These are phyloP conservation scores for Paramyrothecium roridum DNA, from an alignment of 2,329 filamentous ascomycete species.

Conservation along the genomic window DNA sequence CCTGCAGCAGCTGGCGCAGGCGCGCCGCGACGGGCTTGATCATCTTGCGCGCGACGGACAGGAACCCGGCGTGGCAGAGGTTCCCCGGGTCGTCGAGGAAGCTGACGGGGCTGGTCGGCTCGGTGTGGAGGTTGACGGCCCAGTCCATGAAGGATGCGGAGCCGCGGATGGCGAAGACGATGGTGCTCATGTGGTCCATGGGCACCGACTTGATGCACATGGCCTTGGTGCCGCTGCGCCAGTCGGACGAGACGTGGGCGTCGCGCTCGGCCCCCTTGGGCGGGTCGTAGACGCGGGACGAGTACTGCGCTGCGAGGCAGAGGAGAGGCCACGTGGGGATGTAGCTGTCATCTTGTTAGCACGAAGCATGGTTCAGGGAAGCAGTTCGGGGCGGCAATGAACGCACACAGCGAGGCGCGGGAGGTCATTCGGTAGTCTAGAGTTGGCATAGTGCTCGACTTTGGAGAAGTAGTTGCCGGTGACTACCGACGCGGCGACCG, in stretches of 20 bases:
- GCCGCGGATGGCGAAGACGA: slow-evolving; percentile 82
- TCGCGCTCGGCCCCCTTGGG: slow-evolving; percentile 62
- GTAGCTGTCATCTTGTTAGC: slow-evolving; percentile 44
- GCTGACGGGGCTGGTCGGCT: slow-evolving; percentile 59
- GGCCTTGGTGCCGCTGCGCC: slow-evolving; percentile 73
- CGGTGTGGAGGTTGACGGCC: slow-evolving; percentile 75
- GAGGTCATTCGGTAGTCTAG: slow-evolving; percentile 65
- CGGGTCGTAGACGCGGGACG: slow-evolving; percentile 68
- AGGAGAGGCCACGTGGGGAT: slow-evolving; percentile 74
- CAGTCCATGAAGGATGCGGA: slow-evolving; percentile 81
- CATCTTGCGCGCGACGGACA: slow-evolving; percentile 74
- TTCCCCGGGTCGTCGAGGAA: slow-evolving; percentile 80
- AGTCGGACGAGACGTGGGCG: slow-evolving; percentile 68
- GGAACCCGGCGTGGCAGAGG: slow-evolving; percentile 76
- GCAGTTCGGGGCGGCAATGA: not conserved
- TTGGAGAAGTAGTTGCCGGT: slow-evolving; percentile 67
- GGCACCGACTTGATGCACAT: slow-evolving; percentile 82
- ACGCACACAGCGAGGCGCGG: slow-evolving; percentile 65
- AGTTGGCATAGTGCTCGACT: slow-evolving; percentile 76
- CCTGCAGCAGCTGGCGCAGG: slow-evolving; percentile 65
- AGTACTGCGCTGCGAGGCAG: slow-evolving; percentile 75
- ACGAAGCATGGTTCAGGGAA: not conserved
- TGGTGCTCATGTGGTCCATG: slow-evolving; percentile 72
- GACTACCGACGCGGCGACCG: slow-evolving; percentile 18
- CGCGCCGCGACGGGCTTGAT: slow-evolving; percentile 67